phyloP scores from a whole-genome alignment of 768 basidiomycete genomes.

The Trametes maxima region DNA sequence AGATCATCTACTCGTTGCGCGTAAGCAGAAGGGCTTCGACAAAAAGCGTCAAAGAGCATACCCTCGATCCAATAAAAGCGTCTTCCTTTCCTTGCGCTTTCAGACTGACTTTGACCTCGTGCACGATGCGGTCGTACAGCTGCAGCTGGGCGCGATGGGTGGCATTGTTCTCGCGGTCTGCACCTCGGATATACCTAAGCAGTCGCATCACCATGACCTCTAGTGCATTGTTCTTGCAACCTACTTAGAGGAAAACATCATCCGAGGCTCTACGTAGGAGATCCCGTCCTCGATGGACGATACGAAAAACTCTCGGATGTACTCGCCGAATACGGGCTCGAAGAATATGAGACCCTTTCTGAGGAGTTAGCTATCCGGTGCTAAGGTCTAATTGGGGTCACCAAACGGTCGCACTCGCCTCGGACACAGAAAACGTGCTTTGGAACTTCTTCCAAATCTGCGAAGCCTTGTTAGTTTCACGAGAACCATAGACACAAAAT shows the following conservation, averaged over 20 bases:
- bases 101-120: slow-evolving; percentile 55
- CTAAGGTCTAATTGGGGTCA: not conserved
- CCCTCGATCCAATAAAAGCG: slow-evolving; percentile 69
- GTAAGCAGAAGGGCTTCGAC: not conserved
- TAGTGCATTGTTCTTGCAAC: not conserved
- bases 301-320: slow-evolving; percentile 61
- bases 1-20: slow-evolving; percentile 42
- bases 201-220: not conserved
- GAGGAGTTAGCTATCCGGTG: slow-evolving; percentile 26
- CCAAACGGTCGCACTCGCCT: slow-evolving; percentile 37
- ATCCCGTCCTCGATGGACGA: slow-evolving; percentile 70
- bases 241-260: slow-evolving; percentile 64
- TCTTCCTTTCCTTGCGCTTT: slow-evolving; percentile 51
- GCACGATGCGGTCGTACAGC: slow-evolving; percentile 52
- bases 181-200: slow-evolving; percentile 54
- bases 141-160: slow-evolving; percentile 60
- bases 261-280: slow-evolving; percentile 67
- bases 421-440: slow-evolving; percentile 52
- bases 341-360: slow-evolving; percentile 40
- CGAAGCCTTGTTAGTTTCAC: not conserved
- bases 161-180: slow-evolving; percentile 56
- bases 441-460: slow-evolving; percentile 79
- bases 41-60: slow-evolving; percentile 29
- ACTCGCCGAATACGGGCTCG: slow-evolving; percentile 60
- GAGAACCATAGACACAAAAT: not conserved